Percentiles rank a stretch among this genome's conserved stretches.
Conservation (phyloP, 495 filamentous ascomycete species). For the Penicillium salamii region DNA sequence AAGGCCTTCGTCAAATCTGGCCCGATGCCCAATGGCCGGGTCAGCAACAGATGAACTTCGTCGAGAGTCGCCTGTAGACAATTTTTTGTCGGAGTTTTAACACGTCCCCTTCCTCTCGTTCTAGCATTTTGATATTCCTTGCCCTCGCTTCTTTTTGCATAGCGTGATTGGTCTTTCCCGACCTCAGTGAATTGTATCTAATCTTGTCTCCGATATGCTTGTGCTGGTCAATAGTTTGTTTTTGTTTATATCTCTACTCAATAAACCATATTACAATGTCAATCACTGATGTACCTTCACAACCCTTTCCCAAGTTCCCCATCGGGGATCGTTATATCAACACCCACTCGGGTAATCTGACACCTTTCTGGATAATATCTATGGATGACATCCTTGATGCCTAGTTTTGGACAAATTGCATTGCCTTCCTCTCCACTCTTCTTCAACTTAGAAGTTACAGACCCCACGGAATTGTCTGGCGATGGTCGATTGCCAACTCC, state of each 20-base stretch:
- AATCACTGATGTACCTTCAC: too few relatives aligned
- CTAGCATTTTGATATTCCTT: constrained; percentile 3
- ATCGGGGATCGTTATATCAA: too few relatives aligned
- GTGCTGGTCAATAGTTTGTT: constrained; percentile 7
- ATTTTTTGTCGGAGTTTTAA: not conserved
- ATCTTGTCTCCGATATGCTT: constrained; percentile 5
- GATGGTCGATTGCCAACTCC: too few relatives aligned
- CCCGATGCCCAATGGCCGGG: constrained; percentile 78
- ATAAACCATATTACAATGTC: too few relatives aligned
- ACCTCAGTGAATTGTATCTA: constrained; percentile 9
- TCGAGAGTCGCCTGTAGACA: constrained; percentile 58
- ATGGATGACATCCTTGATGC: too few relatives aligned
- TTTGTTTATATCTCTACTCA: constrained; percentile 11
- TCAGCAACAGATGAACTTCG: constrained; percentile 59
- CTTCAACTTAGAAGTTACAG: too few relatives aligned
- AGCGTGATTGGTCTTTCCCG: constrained; percentile 17
- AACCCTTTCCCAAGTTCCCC: too few relatives aligned
- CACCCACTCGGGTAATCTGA: too few relatives aligned
- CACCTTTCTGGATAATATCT: too few relatives aligned
- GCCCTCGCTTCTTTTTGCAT: constrained; percentile 23
- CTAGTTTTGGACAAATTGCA: too few relatives aligned
- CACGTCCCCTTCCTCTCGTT: not conserved
- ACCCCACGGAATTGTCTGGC: too few relatives aligned
- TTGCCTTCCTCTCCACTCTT: too few relatives aligned
- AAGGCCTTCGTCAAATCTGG: constrained; percentile 80